These are phyloP conservation scores for Leishmania guyanensis DNA, from an alignment of 208 protist species.

Conservation along the genomic window DNA sequence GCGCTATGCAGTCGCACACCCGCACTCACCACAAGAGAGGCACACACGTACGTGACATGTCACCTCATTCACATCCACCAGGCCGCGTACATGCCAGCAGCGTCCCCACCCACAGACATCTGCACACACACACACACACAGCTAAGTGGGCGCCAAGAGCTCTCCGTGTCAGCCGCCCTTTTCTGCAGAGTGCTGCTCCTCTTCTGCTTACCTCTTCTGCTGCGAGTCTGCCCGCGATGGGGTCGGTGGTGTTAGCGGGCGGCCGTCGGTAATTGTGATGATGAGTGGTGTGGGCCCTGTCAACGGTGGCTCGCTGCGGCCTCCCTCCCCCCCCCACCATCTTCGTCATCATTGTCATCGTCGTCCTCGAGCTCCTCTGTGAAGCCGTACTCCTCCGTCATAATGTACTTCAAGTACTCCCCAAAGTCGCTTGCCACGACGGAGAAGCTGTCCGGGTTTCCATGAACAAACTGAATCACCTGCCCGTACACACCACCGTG, in stretches of 20 bases:
- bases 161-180: background rate
- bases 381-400: slow-evolving; percentile 64
- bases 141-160: background rate
- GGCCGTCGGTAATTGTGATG: background rate
- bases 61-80: background rate
- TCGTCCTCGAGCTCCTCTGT: slow-evolving; percentile 62
- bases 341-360: slow-evolving; percentile 57
- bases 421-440: slow-evolving; percentile 62
- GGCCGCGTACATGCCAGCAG: background rate
- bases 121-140: slow-evolving; percentile 5
- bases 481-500: slow-evolving; percentile 38
- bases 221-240: background rate
- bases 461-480: slow-evolving; percentile 54
- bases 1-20: background rate
- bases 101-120: background rate
- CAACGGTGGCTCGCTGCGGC: background rate
- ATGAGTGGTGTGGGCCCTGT: background rate
- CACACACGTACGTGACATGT: too few species aligned
- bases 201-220: background rate
- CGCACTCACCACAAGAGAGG: background rate
- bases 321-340: background rate
- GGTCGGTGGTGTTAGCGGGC: background rate
- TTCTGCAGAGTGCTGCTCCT: background rate
- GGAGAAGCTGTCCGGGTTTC: slow-evolving; percentile 43
- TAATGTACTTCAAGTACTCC: slow-evolving; percentile 58